Evolutionary conservation across 352 stramenopile species (phyloP).

Genomic region (Plasmopara viticola): DNA sequence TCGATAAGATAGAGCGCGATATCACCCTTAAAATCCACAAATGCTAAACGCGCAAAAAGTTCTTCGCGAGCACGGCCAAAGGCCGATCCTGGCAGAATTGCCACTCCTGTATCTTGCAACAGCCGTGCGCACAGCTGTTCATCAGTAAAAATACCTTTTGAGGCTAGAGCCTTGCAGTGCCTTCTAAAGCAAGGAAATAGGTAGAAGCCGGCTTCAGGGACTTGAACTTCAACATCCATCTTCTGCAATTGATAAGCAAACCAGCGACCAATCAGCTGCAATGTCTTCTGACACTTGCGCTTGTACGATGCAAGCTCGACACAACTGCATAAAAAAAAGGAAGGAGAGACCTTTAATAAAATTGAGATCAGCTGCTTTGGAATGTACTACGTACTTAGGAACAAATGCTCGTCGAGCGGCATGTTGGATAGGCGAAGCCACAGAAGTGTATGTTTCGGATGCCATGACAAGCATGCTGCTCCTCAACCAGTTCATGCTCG

Average conservation of each 20-base stretch:
- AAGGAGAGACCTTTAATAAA: conserved; percentile 1
- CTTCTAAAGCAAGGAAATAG: conserved; percentile 76
- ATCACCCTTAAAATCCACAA: conserved; percentile 86
- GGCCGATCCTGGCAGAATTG: conserved; percentile 75
- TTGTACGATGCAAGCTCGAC: conserved; percentile 76
- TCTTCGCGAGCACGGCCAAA: conserved; percentile 75
- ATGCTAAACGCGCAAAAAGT: conserved; percentile 75
- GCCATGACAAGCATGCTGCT: conserved; percentile 87
- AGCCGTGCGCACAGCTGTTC: conserved; percentile 68
- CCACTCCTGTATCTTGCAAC: conserved; percentile 79
- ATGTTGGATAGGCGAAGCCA: conserved; percentile 82
- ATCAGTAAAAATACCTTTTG: conserved; percentile 64
- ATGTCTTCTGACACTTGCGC: conserved; percentile 70
- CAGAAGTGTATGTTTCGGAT: conserved; percentile 84
- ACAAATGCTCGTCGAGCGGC: conserved; percentile 75
- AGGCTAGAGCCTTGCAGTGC: conserved; percentile 55
- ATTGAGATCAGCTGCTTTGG: conserved; percentile 6
- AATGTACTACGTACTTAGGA: conserved; percentile 39
- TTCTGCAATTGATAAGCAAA: conserved; percentile 80
- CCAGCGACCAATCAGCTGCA: conserved; percentile 79
- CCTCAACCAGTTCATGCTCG: conserved; percentile 69
- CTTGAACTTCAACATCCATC: conserved; percentile 75
- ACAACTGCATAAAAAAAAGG: conserved; percentile 33
- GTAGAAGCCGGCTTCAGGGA: conserved; percentile 76
- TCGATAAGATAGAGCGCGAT: conserved; percentile 83